phyloP scores from a whole-genome alignment of 2,329 filamentous ascomycete species.

The Fusarium denticulatum region DNA sequence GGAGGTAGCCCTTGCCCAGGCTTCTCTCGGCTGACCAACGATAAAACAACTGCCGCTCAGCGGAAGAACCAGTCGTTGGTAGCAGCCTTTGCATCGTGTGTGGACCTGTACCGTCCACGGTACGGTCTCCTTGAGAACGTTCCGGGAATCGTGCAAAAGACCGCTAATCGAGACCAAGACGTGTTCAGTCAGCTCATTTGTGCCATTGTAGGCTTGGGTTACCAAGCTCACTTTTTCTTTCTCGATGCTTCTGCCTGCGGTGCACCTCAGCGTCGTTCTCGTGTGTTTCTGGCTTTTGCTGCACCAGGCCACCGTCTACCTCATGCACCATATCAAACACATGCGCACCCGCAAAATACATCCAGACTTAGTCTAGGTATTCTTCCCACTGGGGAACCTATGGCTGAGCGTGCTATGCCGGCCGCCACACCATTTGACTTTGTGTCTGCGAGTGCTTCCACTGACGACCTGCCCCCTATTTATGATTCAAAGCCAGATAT shows the following conservation, averaged over 20 bases:
- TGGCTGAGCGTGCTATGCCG: conserved; percentile 59
- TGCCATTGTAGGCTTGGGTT: conserved; percentile 78
- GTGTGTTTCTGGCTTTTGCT: conserved; percentile 77
- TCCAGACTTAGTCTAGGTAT: conserved; percentile 59
- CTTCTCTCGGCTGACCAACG: conserved; percentile 71
- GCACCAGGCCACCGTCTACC: conserved; percentile 72
- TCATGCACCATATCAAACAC: conserved; percentile 65
- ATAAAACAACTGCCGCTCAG: conserved; percentile 65
- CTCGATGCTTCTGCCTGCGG: conserved; percentile 77
- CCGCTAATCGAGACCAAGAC: conserved; percentile 62
- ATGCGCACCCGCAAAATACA: conserved; percentile 63
- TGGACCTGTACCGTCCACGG: conserved; percentile 79
- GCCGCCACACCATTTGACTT: conserved; percentile 68
- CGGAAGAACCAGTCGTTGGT: conserved; percentile 79
- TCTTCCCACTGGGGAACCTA: conserved; percentile 67
- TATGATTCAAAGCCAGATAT: conserved; percentile 68
- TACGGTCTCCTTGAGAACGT: conserved; percentile 86
- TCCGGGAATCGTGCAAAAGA: conserved; percentile 66
- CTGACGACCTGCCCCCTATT: conserved; percentile 69
- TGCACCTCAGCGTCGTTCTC: conserved; percentile 70
- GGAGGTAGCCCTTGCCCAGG: conserved; percentile 83
- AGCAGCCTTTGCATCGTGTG: conserved; percentile 77
- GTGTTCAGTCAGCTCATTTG: conserved; percentile 79
- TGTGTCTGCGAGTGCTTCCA: conserved; percentile 63
- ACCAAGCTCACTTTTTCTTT: conserved; percentile 75